These are phyloP conservation scores for Phaeosphaeriaceae sp. DNA, from an alignment of 2,329 filamentous ascomycete genomes.

Conservation along the genomic window DNA sequence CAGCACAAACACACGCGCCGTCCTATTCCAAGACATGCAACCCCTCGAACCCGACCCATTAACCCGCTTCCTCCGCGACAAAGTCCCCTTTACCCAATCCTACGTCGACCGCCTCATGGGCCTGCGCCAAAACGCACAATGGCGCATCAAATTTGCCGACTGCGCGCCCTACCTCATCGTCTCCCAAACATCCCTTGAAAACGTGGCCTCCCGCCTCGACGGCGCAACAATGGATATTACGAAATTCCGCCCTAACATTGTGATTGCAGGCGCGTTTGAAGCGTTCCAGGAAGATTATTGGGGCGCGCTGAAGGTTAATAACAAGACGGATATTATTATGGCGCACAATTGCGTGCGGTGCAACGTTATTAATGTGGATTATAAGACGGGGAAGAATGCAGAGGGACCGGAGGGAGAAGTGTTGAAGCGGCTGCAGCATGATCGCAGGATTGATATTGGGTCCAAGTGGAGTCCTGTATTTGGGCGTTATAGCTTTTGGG, in stretches of 20 bases:
- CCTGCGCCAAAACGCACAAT: constrained; percentile 34
- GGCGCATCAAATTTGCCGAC: constrained; percentile 71
- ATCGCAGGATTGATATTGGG: constrained; percentile 54
- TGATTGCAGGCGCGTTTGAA: constrained; percentile 49
- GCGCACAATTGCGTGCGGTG: constrained; percentile 57
- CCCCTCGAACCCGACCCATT: constrained; percentile 21
- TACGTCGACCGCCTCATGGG: constrained; percentile 35
- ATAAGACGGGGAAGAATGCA: constrained; percentile 51
- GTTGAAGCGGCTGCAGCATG: constrained; percentile 54
- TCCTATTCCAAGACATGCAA: constrained; percentile 47
- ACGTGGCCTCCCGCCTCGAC: constrained; percentile 61
- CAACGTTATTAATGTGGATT: constrained; percentile 56
- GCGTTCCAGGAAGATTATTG: constrained; percentile 57
- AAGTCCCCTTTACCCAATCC: constrained; percentile 16
- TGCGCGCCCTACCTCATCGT: constrained; percentile 76
- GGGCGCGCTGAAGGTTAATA: constrained; percentile 47
- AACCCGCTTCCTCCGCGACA: constrained; percentile 19
- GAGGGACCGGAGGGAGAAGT: constrained; percentile 47
- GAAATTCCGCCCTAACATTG: constrained; percentile 57
- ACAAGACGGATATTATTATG: constrained; percentile 41
- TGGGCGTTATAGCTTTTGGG: constrained; percentile 55
- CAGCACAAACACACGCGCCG: constrained; percentile 49
- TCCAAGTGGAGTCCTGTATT: constrained; percentile 57
- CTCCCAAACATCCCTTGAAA: constrained; percentile 70
- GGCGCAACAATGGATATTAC: constrained; percentile 52